Conservation (phyloP, 371 early-diverging fungal genomes). For the Mortierella sp. region DNA sequence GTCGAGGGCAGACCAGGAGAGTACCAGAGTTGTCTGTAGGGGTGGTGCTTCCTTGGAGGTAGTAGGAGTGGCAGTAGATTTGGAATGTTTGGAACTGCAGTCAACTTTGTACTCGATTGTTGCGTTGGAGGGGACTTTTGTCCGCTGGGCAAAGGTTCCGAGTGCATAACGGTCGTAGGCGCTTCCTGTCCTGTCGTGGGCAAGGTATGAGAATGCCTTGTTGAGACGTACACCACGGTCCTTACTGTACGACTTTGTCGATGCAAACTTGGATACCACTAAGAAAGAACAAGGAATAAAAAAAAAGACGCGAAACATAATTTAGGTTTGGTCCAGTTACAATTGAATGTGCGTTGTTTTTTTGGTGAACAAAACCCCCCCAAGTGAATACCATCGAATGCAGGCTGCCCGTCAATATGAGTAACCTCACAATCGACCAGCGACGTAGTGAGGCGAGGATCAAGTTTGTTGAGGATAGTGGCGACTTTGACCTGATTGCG, state of each 20-base stretch:
- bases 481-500: conserved; percentile 49
- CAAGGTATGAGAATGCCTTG: conserved; percentile 49
- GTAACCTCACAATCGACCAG: conserved; percentile 53
- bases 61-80: background rate
- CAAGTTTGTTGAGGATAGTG: conserved; percentile 37
- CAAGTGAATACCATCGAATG: conserved; percentile 53
- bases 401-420: conserved; percentile 47
- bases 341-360: too few relatives aligned
- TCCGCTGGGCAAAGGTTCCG: conserved; percentile 50
- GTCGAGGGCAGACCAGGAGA: conserved; percentile 51
- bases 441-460: conserved; percentile 23
- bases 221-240: conserved; percentile 51
- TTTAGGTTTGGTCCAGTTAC: background rate
- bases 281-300: background rate
- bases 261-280: conserved; percentile 37
- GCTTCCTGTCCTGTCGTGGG: conserved; percentile 46
- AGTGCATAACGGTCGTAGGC: conserved; percentile 36
- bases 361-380: too few relatives aligned
- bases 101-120: conserved; percentile 46
- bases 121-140: conserved; percentile 32
- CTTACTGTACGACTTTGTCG: conserved; percentile 46
- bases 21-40: conserved; percentile 13
- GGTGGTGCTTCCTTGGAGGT: background rate
- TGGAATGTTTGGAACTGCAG: conserved; percentile 24
- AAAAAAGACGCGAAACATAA: background rate